Evolutionary conservation across 495 filamentous ascomycete species (phyloP), one percentile per base, ranked within the genome.

Genomic region (Penicillium samsonianum): DNA sequence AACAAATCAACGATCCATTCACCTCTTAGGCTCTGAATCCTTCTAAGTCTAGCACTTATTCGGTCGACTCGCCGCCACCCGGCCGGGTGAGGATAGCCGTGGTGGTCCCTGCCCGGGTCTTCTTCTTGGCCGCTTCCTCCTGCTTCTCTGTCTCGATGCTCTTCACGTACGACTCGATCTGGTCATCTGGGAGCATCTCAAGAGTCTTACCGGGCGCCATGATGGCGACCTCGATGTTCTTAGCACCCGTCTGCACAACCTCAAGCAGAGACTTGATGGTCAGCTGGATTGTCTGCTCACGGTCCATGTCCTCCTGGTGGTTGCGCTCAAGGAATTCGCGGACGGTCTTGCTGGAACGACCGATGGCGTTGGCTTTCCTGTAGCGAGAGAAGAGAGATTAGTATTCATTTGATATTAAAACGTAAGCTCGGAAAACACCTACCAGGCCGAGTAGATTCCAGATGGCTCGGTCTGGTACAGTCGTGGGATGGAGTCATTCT

Each of bases 321-420:
- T 98, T 96, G 65, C 94, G 85, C 76, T 98, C 94, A 58, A 98
- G 82, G 77, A 98, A 98, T 71, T 98, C 94, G 55, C 94, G 87
- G 40, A 98, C 94, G 5, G 94, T 98, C 82, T 98, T 98, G 84
- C 90, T 95, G 19, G 93, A 96, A 65, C 94, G 87, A 44, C 94
- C 94, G 72, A 98, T 98, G 49, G 94, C 94, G 69, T 98, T 98
- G 63, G 94, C 95, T 85, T 98, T 98, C 94, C 93, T 97, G 64
- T 60, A 60, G 16, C 1, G 30, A 45, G 25, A 16, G 17, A 53
- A 10, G 19, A 53, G 41, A 1, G 52, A 50, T 60, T 61, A 64
- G 48, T 33, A 17, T 16, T 44, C 9, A 40, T 63, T 42, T n/a
- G n/a, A n/a, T 53, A 40, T 2, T 8, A 44, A 19, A n/a, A 23